Evolutionary conservation across 768 basidiomycete species (phyloP), one percentile per base, ranked within the genome.

Genomic region (Pisolithus marmoratus): DNA sequence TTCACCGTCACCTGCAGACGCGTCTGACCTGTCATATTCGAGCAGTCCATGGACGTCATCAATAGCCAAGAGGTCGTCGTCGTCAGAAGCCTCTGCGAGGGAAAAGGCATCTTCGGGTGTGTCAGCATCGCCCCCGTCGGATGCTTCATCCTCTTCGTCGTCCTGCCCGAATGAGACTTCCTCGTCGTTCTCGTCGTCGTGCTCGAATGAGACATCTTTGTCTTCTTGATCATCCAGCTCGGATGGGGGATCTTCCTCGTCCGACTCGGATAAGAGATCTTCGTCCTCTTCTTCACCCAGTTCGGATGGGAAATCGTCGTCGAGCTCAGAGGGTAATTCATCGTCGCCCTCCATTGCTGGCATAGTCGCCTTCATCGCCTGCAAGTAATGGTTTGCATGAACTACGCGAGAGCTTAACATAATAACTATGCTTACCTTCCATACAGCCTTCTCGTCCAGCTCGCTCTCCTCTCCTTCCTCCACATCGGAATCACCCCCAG

Each of bases 291-390:
- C 31, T 4, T 34, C 31, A 5, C 14, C 31, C 31, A 12, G 31
- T 4, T 34, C 2, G 31, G 31, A 34, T 5, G 4, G 31, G 8
- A 26, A 5, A 44, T 44, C 63, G 22, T 62, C 63, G 15, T 68
- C 72, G 14, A 51, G 52, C 19, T 58, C 67, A 11, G 59, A 60
- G 5, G 56, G 59, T 15, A 63, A 12, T 14, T 66, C 63, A 7
- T 70, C 75, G 17, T 81, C 82, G 11, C 74, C 81, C 3, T 63
- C 63, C 19, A 72, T 74, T 52, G 74, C 78, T 2, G 89, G 90
- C 80, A 94, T 85, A 3, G 82, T 80, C n/a, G 82, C 80, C 75
- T 90, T 82, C 90, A 95, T 94, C 0, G 82, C 93, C 93, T 96
- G 55, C 19, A 11, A 49, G 27, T 23, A 24, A 26, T 9, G 20